Conservation (phyloP, 176 grass and related monocot genomes). For the Triticum urartu region DNA sequence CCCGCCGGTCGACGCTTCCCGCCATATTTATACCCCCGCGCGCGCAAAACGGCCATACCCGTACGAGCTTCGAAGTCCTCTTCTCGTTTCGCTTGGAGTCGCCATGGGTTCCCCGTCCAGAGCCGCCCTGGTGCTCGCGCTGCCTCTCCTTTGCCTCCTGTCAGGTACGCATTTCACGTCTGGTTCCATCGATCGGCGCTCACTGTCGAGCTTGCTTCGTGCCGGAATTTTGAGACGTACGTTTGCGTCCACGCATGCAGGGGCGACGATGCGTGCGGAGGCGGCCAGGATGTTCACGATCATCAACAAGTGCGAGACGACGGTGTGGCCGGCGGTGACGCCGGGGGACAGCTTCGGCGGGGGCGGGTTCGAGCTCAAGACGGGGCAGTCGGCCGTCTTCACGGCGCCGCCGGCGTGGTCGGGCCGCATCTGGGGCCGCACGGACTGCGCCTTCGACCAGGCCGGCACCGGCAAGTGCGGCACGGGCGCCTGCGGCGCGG, state of each 20-base stretch:
- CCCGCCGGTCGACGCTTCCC: background rate
- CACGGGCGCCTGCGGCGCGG: conserved; percentile 51
- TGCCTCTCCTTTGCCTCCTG: conserved; percentile 31
- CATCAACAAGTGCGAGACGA: conserved; percentile 55
- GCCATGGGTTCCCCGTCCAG: conserved; percentile 25
- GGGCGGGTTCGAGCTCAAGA: conserved; percentile 52
- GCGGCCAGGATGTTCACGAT: conserved; percentile 52
- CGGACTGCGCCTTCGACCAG: conserved; percentile 54
- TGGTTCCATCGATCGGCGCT: too few relatives aligned
- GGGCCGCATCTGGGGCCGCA: conserved; percentile 73
- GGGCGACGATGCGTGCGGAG: conserved; percentile 8
- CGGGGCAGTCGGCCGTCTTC: conserved; percentile 56
- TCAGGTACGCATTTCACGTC: conserved; percentile 26
- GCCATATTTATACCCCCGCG: conserved; percentile 1
- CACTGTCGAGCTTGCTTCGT: too few relatives aligned
- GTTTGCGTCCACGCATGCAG: background rate
- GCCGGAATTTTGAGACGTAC: too few relatives aligned
- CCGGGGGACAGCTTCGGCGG: conserved; percentile 50
- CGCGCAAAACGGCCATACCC: background rate
- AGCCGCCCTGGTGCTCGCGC: background rate
- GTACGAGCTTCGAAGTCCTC: background rate
- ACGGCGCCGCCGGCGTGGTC: conserved; percentile 42
- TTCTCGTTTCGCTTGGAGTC: background rate
- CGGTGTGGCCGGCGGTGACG: conserved; percentile 56
- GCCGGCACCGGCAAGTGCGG: conserved; percentile 54